Evolutionary conservation across 805 yeast genomes (phyloP), one percentile per base, ranked within the genome.

Genomic region (Lipomyces spencermartinsiae): DNA sequence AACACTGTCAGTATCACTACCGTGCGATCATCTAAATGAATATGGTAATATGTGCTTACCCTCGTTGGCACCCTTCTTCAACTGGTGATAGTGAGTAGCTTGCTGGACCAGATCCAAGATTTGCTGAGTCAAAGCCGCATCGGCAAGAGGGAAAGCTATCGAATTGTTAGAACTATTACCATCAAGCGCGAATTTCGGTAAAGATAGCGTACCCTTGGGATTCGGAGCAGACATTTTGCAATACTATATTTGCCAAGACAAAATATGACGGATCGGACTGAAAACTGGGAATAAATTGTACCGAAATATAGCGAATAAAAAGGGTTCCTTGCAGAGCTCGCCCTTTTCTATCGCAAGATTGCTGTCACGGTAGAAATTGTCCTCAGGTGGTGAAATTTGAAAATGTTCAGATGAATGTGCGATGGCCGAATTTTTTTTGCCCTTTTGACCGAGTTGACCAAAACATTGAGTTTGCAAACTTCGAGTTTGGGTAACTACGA

Each of bases 61-160:
- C 85, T 95, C 99, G 82, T 95, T 95, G 76, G 99, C 99, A 83
- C 99, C 99, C 83, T 95, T 95, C 88, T 95, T 95, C 83, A 95
- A 88, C 85, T 95, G 99, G 86, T 98, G 93, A 81, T 95, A 87
- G 84, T 91, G 93, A 78, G 97, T 93, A 71, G 98, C 92, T 85
- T 95, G 99, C 85, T 95, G 99, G 77, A 92, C 95, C 80, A 95
- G 93, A 78, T 95, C 98, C 80, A 95, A 87, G 82, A 95, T 94
- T 84, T 94, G 98, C 85, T 95, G 98, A 74, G 97, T 85, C 77
- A 96, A 87, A 75, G 89, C 93, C 74, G 97, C 89, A 81, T 95
- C 98, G 78, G 99, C 98, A 79, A 95, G 87, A 80, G 99, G 99
- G 85, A 95, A 95, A 74, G 99, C 99, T 82, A 37, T 31, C n/a